Evolutionary conservation across 805 yeast genomes (phyloP).

Genomic region (Scheffersomyces lignosus): DNA sequence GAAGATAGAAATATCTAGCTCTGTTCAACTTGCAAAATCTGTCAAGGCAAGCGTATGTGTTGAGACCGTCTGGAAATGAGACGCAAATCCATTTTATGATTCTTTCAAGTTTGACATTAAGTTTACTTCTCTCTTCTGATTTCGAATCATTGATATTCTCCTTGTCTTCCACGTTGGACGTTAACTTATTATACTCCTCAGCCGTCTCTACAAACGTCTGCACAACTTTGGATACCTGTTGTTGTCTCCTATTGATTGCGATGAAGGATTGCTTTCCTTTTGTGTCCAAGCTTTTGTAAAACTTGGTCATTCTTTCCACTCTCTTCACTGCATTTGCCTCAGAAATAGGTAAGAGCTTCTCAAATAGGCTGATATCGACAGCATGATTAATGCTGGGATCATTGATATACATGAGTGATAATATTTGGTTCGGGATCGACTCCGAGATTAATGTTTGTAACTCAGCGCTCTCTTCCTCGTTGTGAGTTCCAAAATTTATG

Average conservation of each 20-base stretch:
- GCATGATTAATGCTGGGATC: constrained; percentile 62
- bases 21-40: constrained; percentile 57
- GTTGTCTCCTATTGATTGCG: constrained; percentile 71
- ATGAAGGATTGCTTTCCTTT: constrained; percentile 63
- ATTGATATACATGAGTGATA: constrained; percentile 72
- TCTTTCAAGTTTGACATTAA: constrained; percentile 45
- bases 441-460: constrained; percentile 31
- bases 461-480: constrained; percentile 21
- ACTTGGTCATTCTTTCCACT: constrained; percentile 51
- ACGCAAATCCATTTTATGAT: constrained; percentile 61
- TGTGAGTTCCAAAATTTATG: constrained; percentile 30
- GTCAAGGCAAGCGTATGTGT: constrained; percentile 51
- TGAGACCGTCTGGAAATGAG: constrained; percentile 53
- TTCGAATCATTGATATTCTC: constrained; percentile 3
- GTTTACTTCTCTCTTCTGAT: constrained; percentile 7
- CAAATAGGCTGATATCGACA: constrained; percentile 63
- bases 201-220: constrained; percentile 48
- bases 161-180: constrained; percentile 18
- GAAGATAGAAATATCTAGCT: constrained; percentile 55
- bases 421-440: constrained; percentile 64
- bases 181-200: constrained; percentile 35
- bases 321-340: constrained; percentile 47
- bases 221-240: constrained; percentile 55
- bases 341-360: constrained; percentile 55
- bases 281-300: constrained; percentile 50